A percentile compares a stretch with the other conserved stretches of the same genome.
Evolutionary conservation across 2,329 filamentous ascomycete species (phyloP).

Genomic region (Aspergillus uvarum): DNA sequence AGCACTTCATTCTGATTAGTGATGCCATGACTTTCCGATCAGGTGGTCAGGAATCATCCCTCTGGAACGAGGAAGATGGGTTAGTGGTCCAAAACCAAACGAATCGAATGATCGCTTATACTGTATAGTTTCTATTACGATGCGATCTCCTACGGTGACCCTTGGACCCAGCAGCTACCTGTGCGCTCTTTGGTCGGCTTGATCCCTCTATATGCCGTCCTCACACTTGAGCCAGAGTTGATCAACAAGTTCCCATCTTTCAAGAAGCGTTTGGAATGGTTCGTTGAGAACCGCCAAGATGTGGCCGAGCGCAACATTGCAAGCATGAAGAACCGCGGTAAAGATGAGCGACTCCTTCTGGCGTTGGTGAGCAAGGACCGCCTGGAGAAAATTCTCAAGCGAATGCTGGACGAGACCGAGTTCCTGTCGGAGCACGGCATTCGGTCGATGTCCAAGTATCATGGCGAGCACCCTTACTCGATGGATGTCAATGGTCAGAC

Average conservation of each 20-base stretch:
- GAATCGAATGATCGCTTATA: conserved; percentile 15
- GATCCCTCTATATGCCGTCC: conserved; percentile 87
- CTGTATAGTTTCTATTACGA: conserved; percentile 83
- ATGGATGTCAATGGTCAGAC: conserved; percentile 94
- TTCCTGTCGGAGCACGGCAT: conserved; percentile 90
- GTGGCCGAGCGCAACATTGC: conserved; percentile 92
- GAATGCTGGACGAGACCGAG: conserved; percentile 92
- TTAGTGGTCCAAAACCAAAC: conserved; percentile 14
- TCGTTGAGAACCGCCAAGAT: conserved; percentile 82
- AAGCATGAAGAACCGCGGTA: conserved; percentile 85
- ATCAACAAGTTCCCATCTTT: conserved; percentile 89
- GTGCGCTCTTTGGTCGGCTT: conserved; percentile 89
- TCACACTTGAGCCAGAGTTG: conserved; percentile 90
- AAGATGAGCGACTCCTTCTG: conserved; percentile 81
- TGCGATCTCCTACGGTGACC: conserved; percentile 92
- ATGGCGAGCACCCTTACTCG: conserved; percentile 84
- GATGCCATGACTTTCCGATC: conserved; percentile 91
- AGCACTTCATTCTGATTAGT: conserved; percentile 96
- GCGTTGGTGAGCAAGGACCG: conserved; percentile 91
- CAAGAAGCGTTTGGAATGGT: conserved; percentile 92
- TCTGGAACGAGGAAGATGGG: conserved; percentile 94
- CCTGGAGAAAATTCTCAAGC: conserved; percentile 81
- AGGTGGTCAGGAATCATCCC: conserved; percentile 70
- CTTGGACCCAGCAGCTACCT: conserved; percentile 88
- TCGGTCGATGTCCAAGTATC: conserved; percentile 85